Evolutionary conservation across 106 monocot species (phyloP), one percentile per base, ranked within the genome.

Genomic region (Acorus gramineus): DNA sequence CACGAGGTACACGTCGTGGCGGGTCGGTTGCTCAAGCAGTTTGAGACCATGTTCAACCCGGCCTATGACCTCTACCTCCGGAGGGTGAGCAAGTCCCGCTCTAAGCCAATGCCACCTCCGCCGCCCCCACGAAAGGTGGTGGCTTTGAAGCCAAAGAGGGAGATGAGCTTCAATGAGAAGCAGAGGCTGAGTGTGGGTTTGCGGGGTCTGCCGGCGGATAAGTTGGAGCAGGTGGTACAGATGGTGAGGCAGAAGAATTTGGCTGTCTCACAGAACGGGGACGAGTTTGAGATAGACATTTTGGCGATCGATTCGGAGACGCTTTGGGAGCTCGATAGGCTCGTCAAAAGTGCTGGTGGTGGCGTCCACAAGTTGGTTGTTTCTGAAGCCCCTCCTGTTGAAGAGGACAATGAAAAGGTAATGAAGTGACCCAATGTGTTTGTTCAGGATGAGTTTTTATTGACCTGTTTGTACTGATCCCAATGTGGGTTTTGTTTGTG

Each of bases 211-310:
- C 85, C 96, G 0, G 55, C 71, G 5, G 96, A 98, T 62, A 91
- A 87, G 75, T 85, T 87, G 90, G 53, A 46, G 3, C 84, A 81
- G 45, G 76, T 98, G 55, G 48, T 91, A 3, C 78, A 73, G 66
- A 88, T 98, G 42, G 73, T 98, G 14, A 66, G 62, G 66, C 85
- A 74, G 82, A 79, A 79, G 65, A 91, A 98, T 63, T 71, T 66
- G 4, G 77, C 73, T 4, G 76, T 68, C 0, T 46, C 53, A 7
- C 71, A 74, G 66, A 63, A 78, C 8, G 94, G 79, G 43, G 84
- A 84, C 52, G 91, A 87, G 79, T 81, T 98, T 4, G 85, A 88
- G 80, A 70, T 98, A 6, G 96, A 98, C 66, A 83, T 98, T 43
- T 87, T 87, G 62, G 11, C 44, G 2, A 80, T 98, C 76, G 86